These are phyloP conservation scores for Sugiyamaella japonica DNA, from an alignment of 1,139 yeast species.

Conservation along the genomic window DNA sequence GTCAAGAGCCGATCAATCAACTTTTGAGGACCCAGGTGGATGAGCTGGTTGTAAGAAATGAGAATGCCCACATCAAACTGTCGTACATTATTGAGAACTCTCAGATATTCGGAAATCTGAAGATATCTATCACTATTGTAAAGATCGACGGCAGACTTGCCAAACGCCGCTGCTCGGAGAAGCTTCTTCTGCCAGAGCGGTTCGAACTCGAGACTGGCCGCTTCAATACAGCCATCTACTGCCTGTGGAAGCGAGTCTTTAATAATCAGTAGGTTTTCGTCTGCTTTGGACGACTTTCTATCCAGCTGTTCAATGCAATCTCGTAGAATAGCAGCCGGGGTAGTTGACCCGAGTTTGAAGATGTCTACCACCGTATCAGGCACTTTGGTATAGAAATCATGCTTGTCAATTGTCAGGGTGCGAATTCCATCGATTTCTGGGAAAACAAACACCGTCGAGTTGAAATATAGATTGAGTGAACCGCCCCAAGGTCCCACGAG, in stretches of 20 bases:
- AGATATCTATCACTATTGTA: conserved; percentile 65
- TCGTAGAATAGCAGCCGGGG: conserved; percentile 76
- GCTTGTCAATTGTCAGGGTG: conserved; percentile 56
- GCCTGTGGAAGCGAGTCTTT: conserved; percentile 55
- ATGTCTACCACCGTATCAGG: conserved; percentile 57
- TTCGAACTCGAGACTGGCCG: conserved; percentile 76
- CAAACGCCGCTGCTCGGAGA: conserved; percentile 81
- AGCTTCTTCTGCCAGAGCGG: conserved; percentile 77
- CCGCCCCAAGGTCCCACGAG: conserved; percentile 74
- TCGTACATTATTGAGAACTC: conserved; percentile 70
- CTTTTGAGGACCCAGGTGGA: conserved; percentile 45
- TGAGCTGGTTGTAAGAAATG: conserved; percentile 56
- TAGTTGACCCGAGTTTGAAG: conserved; percentile 79
- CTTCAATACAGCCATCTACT: conserved; percentile 67
- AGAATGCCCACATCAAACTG: conserved; percentile 65
- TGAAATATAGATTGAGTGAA: conserved; percentile 49
- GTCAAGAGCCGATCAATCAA: conserved; percentile 59
- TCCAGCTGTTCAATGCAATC: conserved; percentile 79
- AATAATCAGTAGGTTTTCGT: conserved; percentile 68
- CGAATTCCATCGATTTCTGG: conserved; percentile 74
- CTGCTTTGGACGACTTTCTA: conserved; percentile 76
- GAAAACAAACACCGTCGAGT: conserved; percentile 43
- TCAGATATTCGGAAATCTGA: conserved; percentile 55
- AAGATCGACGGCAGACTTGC: conserved; percentile 63
- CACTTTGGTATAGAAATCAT: conserved; percentile 70